Conservation (phyloP, 768 basidiomycete species). For the Mrakia gelida region DNA sequence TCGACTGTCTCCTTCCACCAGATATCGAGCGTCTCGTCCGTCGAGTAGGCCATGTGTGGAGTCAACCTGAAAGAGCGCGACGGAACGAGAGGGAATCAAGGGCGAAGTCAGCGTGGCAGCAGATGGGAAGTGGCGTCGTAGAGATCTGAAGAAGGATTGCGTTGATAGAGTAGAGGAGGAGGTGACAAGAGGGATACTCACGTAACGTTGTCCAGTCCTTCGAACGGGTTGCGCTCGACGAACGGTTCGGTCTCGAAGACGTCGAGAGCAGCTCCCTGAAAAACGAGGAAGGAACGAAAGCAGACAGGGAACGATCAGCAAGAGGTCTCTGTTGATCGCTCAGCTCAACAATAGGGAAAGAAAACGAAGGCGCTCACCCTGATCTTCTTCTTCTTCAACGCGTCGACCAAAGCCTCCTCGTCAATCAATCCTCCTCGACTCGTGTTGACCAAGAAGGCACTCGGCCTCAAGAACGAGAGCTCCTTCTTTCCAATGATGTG, state of each 20-base stretch:
- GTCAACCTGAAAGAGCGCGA: conserved; percentile 5
- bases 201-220: conserved; percentile 20
- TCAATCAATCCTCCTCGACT: conserved; percentile 64
- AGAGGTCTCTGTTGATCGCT: not conserved
- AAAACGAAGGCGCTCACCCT: not conserved
- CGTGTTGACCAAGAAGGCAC: conserved; percentile 63
- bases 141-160: not conserved
- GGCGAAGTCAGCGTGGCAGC: not conserved
- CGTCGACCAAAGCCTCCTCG: conserved; percentile 54
- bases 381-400: conserved; percentile 51
- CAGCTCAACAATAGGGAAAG: not conserved
- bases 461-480: conserved; percentile 55
- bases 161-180: no score
- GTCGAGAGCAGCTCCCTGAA: conserved; percentile 27
- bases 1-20: conserved; percentile 29
- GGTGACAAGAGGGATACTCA: not conserved
- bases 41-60: conserved; percentile 28
- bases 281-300: no score
- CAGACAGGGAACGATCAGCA: not conserved
- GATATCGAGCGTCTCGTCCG: conserved; percentile 9
- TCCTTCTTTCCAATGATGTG: conserved; percentile 53
- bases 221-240: conserved; percentile 13
- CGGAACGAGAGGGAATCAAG: no score
- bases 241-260: conserved; percentile 28
- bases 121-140: not conserved